Base-by-base conservation (phyloP, 2,329 filamentous ascomycete genomes). In the Neurospora crassa region DNA sequence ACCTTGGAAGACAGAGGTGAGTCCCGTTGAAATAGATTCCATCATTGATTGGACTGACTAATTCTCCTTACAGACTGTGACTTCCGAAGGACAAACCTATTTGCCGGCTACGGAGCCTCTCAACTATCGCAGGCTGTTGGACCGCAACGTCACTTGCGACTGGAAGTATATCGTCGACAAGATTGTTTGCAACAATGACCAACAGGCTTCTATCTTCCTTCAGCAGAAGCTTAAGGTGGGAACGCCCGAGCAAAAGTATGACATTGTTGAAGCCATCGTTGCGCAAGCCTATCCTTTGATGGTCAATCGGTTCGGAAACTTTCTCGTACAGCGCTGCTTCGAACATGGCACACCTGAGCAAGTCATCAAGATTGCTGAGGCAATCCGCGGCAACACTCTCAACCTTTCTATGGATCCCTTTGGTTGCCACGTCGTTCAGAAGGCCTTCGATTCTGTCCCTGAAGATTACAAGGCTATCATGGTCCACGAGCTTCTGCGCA, bases 111-210 rank as follows among this genome's bases (percentile, higher is more conserved):
- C 92, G 7, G 96, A 99, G 81, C 96, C 95, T 12, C 87, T 98
- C 77, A 98, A 99, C 82, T 99, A 98, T 78, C 94, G 96, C 73
- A 94, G 94, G 71, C 87, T 99, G 47, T 89, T 98, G 67, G 96
- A 99, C 79, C 94, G 94, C 78, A 97, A 95, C 79, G 93, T 97
- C 81, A 97, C 92, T 78, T 98, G 95, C 83, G 96, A 99, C 83
- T 99, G 95, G 96, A 97, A 96, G 83, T 97, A 97, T 80, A 97
- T 99, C 76, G 96, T 99, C 70, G 95, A 99, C 84, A 98, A 98
- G 85, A 99, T 99, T 79, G 94, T 99, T 75, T 96, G 93, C 88
- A 97, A 94, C 84, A 98, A 99, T 80, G 96, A 99, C 79, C 96
- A 99, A 81, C 96, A 99, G 82, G 96, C 96, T 11, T 99, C 96